phyloP scores from a whole-genome alignment of 2,329 filamentous ascomycete genomes.

The Fusarium anguioides region DNA sequence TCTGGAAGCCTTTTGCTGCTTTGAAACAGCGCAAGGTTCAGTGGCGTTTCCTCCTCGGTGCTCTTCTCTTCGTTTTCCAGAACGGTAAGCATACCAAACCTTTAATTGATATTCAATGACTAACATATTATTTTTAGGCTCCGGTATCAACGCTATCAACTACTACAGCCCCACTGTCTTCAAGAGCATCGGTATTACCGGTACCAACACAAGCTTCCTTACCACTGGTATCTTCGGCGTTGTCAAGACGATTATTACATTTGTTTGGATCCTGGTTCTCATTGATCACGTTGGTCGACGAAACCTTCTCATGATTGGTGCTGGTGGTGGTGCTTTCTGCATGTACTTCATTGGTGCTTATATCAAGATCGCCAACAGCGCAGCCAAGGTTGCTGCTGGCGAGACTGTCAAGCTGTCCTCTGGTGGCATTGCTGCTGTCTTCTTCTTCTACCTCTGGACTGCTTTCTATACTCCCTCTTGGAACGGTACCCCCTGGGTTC shows the following conservation, averaged over 20 bases:
- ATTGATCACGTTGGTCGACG: slow-evolving; percentile 69
- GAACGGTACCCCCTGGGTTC: slow-evolving; percentile 81
- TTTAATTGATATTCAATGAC: neutral
- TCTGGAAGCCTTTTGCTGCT: slow-evolving; percentile 77
- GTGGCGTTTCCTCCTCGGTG: slow-evolving; percentile 79
- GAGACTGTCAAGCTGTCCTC: slow-evolving; percentile 45
- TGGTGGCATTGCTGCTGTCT: slow-evolving; percentile 74
- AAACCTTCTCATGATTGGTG: slow-evolving; percentile 73
- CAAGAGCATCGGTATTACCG: slow-evolving; percentile 60
- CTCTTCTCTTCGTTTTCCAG: slow-evolving; percentile 81
- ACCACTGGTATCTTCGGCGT: slow-evolving; percentile 83
- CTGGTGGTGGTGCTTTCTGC: slow-evolving; percentile 69
- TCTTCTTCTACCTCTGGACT: slow-evolving; percentile 67
- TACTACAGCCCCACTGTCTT: slow-evolving; percentile 68
- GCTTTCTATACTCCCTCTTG: slow-evolving; percentile 77
- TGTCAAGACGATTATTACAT: slow-evolving; percentile 75
- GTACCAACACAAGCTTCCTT: slow-evolving; percentile 58
- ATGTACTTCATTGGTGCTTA: slow-evolving; percentile 69
- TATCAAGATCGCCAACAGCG: slow-evolving; percentile 62
- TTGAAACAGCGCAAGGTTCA: slow-evolving; percentile 67
- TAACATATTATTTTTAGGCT: slow-evolving; percentile 40
- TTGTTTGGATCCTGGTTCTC: slow-evolving; percentile 76
- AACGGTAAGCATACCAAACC: slow-evolving; percentile 63
- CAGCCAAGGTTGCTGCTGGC: slow-evolving; percentile 36
- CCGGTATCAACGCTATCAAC: slow-evolving; percentile 82